Evolutionary conservation across 495 filamentous ascomycete species (phyloP).

Genomic region (Hypoxylon lenormandii): DNA sequence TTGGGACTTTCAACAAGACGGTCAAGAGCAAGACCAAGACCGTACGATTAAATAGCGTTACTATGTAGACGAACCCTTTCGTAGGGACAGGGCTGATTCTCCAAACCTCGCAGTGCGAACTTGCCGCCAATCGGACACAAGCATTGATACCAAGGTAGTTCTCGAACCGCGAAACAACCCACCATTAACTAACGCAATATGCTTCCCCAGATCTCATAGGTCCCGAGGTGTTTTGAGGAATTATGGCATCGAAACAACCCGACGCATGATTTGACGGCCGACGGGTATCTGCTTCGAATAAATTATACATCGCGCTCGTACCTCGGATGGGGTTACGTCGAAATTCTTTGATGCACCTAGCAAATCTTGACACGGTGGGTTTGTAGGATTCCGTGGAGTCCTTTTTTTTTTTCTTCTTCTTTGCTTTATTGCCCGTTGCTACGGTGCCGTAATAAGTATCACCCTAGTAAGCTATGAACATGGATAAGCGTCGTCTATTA

Average conservation of each 20-base stretch:
- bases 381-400: constrained; percentile 28
- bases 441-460: constrained; percentile 37
- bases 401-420: constrained; percentile 30
- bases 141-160: constrained; percentile 18
- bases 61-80: constrained; percentile 19
- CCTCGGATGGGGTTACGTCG: constrained; percentile 8
- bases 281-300: constrained; percentile 31
- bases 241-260: constrained; percentile 11
- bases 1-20: constrained; percentile 22
- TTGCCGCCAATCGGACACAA: constrained; percentile 38
- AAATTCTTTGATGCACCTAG: constrained; percentile 1
- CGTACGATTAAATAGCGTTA: constrained; percentile 2
- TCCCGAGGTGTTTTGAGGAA: constrained; percentile 20
- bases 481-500: constrained; percentile 33
- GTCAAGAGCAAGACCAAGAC: background rate
- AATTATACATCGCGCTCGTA: constrained; percentile 13
- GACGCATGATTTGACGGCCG: constrained; percentile 13
- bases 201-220: constrained; percentile 29
- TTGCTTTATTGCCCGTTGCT: constrained; percentile 32
- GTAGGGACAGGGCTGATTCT: constrained; percentile 26
- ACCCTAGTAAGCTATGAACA: constrained; percentile 37
- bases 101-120: constrained; percentile 14
- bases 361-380: constrained; percentile 19
- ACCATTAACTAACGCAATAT: constrained; percentile 19
- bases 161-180: constrained; percentile 17